Percentiles rank a stretch among this genome's conserved stretches.
phyloP scores from a whole-genome alignment of 192 early-diverging fungal genomes.

The Chytriomyces sp. region DNA sequence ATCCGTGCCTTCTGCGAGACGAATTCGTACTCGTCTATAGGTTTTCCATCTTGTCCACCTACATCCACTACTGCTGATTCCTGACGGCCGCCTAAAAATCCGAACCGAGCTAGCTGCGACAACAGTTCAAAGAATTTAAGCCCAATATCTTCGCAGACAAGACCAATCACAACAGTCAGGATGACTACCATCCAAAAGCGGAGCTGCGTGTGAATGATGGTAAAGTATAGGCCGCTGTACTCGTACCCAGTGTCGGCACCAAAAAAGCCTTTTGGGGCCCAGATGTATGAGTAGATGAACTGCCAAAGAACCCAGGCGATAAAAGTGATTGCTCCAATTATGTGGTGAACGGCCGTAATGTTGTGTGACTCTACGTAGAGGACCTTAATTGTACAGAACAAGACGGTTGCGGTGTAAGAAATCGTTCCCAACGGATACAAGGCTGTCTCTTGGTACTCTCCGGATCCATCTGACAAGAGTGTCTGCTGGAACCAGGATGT shows the following conservation, averaged over 20 bases:
- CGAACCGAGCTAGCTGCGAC: slow-evolving; percentile 6
- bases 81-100: slow-evolving; percentile 4
- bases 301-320: slow-evolving; percentile 29
- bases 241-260: slow-evolving; percentile 39
- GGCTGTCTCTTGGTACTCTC: slow-evolving; percentile 28
- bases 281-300: slow-evolving; percentile 35
- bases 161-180: slow-evolving; percentile 27
- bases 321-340: slow-evolving; percentile 22
- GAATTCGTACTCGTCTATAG: slow-evolving; percentile 19
- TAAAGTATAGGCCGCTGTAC: slow-evolving; percentile 25
- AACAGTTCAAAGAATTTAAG: slow-evolving; percentile 32
- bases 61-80: not conserved
- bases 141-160: slow-evolving; percentile 22
- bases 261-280: slow-evolving; percentile 19
- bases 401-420: slow-evolving; percentile 33
- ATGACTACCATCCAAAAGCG: slow-evolving; percentile 30
- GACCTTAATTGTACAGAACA: slow-evolving; percentile 39
- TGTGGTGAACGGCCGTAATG: slow-evolving; percentile 26
- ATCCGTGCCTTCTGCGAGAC: slow-evolving; percentile 28
- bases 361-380: slow-evolving; percentile 36
- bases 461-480: slow-evolving; percentile 29
- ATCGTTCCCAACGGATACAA: slow-evolving; percentile 36
- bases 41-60: slow-evolving; percentile 2
- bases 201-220: slow-evolving; percentile 19
- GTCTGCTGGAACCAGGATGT: slow-evolving; percentile 16